phyloP scores from a whole-genome alignment of 2,329 filamentous ascomycete genomes.

The Ceratocystis alfenasii region DNA sequence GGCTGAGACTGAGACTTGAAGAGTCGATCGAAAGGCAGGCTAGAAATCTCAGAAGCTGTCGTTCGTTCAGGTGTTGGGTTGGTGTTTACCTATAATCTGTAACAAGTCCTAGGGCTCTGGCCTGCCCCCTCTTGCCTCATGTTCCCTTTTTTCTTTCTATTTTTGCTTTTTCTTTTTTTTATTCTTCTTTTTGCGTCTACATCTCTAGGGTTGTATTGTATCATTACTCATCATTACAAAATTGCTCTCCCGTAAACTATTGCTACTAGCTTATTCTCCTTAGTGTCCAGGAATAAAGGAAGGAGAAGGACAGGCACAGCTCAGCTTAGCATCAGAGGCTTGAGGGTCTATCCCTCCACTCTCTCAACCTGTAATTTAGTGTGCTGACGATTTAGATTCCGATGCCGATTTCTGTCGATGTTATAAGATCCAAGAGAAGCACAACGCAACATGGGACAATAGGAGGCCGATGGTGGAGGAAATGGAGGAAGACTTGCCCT shows the following conservation, averaged over 20 bases:
- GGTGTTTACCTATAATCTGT: too few relatives aligned
- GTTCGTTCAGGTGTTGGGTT: neutral
- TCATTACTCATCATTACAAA: too few relatives aligned
- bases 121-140: neutral
- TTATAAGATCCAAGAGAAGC: neutral
- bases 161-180: neutral
- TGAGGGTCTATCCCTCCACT: too few relatives aligned
- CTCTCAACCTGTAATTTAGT: neutral
- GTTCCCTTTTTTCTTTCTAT: neutral
- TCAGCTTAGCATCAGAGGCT: too few relatives aligned
- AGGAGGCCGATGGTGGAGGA: neutral
- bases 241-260: too few relatives aligned
- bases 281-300: too few relatives aligned
- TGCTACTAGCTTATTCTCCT: too few relatives aligned
- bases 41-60: neutral
- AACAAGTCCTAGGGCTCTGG: too few relatives aligned
- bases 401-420: neutral
- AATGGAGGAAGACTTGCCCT: neutral
- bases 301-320: too few relatives aligned
- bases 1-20: neutral
- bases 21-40: neutral
- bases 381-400: constrained; percentile 6
- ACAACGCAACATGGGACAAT: neutral
- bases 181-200: neutral
- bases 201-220: neutral